Percentiles rank a stretch among this genome's conserved stretches.
Conservation (phyloP, 1,284 basidiomycete genomes). For the Gomphus sp. region DNA sequence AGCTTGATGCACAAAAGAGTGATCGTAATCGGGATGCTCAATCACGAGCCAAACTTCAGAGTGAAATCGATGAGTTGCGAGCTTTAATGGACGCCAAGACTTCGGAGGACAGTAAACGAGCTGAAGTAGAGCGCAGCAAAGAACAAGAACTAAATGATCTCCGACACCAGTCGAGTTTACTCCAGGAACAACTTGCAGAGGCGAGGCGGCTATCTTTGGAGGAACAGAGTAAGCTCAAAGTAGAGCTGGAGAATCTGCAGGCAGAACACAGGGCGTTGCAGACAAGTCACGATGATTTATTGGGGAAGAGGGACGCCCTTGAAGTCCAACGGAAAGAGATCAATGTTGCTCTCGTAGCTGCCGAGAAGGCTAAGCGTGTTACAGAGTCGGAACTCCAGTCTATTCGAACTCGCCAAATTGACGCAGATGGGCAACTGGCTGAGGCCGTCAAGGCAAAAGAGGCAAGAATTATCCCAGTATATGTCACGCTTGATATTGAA, state of each 20-base stretch:
- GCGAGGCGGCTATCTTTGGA: slow-evolving; percentile 50
- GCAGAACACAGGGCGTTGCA: slow-evolving; percentile 51
- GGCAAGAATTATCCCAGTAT: slow-evolving; percentile 25
- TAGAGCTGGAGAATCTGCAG: slow-evolving; percentile 52
- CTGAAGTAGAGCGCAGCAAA: slow-evolving; percentile 80
- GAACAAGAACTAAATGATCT: slow-evolving; percentile 76
- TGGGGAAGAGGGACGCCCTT: slow-evolving; percentile 43
- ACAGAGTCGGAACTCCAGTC: slow-evolving; percentile 71
- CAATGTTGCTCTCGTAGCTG: slow-evolving; percentile 46
- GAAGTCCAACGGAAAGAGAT: slow-evolving; percentile 45
- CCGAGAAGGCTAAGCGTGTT: slow-evolving; percentile 63
- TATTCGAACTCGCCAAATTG: slow-evolving; percentile 63
- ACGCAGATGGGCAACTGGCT: slow-evolving; percentile 58
- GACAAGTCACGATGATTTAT: slow-evolving; percentile 54
- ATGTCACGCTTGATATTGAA: not conserved
- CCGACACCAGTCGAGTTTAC: slow-evolving; percentile 52
- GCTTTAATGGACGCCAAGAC: slow-evolving; percentile 76
- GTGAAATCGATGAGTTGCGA: slow-evolving; percentile 82
- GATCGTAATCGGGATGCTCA: slow-evolving; percentile 48
- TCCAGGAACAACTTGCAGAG: slow-evolving; percentile 55
- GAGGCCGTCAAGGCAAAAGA: slow-evolving; percentile 61
- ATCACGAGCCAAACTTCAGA: slow-evolving; percentile 57
- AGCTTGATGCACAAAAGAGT: slow-evolving; percentile 56
- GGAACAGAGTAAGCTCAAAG: slow-evolving; percentile 56
- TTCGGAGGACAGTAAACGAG: slow-evolving; percentile 77